Evolutionary conservation across 805 yeast species (phyloP), one percentile per base, ranked within the genome.

Genomic region (Naumovozyma baii): DNA sequence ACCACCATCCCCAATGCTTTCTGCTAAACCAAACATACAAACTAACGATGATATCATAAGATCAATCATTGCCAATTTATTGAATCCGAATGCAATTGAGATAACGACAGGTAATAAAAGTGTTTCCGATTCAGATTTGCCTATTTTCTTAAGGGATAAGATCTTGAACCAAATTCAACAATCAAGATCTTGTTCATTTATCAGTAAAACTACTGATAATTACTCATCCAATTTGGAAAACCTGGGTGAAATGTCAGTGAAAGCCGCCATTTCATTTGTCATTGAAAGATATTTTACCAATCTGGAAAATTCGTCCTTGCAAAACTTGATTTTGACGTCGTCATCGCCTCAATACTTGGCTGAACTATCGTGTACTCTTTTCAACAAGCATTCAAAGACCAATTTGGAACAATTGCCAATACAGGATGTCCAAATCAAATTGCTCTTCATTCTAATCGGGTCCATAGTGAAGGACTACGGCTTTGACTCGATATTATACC

Each of bases 391-490:
- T 4, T 48, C 49, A 5, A 22, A 10, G 10, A 22, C 26, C 10
- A 22, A 22, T 10, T 22, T 22, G 26, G 26, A 22, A 22, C 8
- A 12, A 14, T 12, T 29, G 28, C 20, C 32, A 14, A 12, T n/a
- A 4, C 22, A 31, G 14, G 29, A 19, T 5, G 8, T 26, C 14
- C 36, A 40, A 26, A 19, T 33, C 12, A 35, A 75, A 38, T 61
- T 83, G 3, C 62, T 82, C 34, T 70, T 70, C 48, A 73, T 78
- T 31, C 53, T 80, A 18, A 54, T 83, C 16, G 94, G 92, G 2
- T 78, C 81, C 9, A 72, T 85, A 44, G 70, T 81, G 28, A 79
- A 76, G 44, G 94, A 84, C 57, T 84, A 79, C 63, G 94, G 94
- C 1, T 84, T 84, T 54, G 87, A 85, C 51, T 55, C 70, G 2